These are phyloP conservation scores for Phytophthora citrophthora DNA, from an alignment of 352 stramenopile species.

Conservation along the genomic window DNA sequence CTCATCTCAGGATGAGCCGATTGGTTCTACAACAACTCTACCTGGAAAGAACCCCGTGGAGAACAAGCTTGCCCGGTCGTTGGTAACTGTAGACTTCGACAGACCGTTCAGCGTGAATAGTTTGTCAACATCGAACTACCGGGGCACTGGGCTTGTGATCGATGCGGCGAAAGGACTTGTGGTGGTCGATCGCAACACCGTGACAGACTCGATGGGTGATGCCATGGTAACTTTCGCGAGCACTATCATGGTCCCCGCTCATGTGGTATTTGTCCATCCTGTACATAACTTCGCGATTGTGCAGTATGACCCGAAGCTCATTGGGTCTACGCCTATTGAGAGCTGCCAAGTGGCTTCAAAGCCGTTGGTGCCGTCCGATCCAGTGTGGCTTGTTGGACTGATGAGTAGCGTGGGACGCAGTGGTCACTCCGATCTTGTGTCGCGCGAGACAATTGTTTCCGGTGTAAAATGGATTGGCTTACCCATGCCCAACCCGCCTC, in stretches of 20 bases:
- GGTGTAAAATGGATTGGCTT: conserved; percentile 88
- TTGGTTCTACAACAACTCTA: conserved; percentile 82
- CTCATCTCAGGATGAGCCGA: conserved; percentile 24
- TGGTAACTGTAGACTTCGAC: conserved; percentile 88
- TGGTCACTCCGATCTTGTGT: conserved; percentile 84
- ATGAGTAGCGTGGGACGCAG: conserved; percentile 84
- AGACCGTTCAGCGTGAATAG: conserved; percentile 88
- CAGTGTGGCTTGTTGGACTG: conserved; percentile 85
- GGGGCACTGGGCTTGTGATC: conserved; percentile 89
- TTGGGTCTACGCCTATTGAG: conserved; percentile 83
- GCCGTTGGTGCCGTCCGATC: conserved; percentile 70
- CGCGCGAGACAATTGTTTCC: conserved; percentile 85
- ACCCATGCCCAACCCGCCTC: conserved; percentile 80
- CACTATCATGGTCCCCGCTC: conserved; percentile 87
- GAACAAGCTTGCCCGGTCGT: conserved; percentile 81
- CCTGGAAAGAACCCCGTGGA: conserved; percentile 85
- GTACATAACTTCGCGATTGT: conserved; percentile 94
- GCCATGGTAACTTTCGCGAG: conserved; percentile 91
- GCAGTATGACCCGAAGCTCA: conserved; percentile 90
- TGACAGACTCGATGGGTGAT: conserved; percentile 89
- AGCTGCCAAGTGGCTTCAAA: conserved; percentile 76
- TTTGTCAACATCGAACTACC: conserved; percentile 86
- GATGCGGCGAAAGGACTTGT: conserved; percentile 88
- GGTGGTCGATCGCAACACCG: conserved; percentile 93
- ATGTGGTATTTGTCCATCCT: conserved; percentile 92